phyloP scores from a whole-genome alignment of 1,284 basidiomycete species.

The Flammula alnicola region DNA sequence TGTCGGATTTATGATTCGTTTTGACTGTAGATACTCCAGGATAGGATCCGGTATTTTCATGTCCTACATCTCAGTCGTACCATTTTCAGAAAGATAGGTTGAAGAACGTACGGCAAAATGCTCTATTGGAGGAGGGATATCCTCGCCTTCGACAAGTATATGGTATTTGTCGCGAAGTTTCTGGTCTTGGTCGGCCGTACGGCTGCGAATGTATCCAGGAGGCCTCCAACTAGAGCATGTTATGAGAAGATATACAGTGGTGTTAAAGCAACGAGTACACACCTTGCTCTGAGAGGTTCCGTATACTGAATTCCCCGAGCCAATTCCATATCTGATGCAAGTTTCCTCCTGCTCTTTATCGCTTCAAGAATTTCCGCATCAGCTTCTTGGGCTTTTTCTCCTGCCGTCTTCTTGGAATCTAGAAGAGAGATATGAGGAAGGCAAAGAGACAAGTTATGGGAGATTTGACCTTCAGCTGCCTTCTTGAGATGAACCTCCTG shows the following conservation, averaged over 20 bases:
- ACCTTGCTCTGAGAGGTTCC: conserved; percentile 86
- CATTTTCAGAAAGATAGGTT: background rate
- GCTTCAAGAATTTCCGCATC: conserved; percentile 92
- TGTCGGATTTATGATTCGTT: conserved; percentile 87
- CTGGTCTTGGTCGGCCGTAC: conserved; percentile 72
- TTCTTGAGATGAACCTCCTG: conserved; percentile 89
- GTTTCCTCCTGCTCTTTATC: conserved; percentile 88
- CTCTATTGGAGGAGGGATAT: conserved; percentile 93
- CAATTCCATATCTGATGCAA: conserved; percentile 91
- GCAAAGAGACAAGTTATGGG: background rate
- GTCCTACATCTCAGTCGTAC: conserved; percentile 57
- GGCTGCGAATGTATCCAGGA: conserved; percentile 81
- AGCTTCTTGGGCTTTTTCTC: conserved; percentile 84
- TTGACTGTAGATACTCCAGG: conserved; percentile 81
- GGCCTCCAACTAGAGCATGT: conserved; percentile 75
- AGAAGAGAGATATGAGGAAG: conserved; percentile 5
- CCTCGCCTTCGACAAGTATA: conserved; percentile 90
- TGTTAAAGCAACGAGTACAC: conserved; percentile 29
- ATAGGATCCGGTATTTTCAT: conserved; percentile 96
- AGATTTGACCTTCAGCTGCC: conserved; percentile 74
- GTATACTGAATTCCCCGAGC: conserved; percentile 93
- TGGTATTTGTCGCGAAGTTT: conserved; percentile 88
- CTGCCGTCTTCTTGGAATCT: conserved; percentile 88
- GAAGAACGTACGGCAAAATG: conserved; percentile 73
- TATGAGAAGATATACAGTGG: background rate